Base-by-base conservation (phyloP, 306 rosid species). In the Inga oerstediana region DNA sequence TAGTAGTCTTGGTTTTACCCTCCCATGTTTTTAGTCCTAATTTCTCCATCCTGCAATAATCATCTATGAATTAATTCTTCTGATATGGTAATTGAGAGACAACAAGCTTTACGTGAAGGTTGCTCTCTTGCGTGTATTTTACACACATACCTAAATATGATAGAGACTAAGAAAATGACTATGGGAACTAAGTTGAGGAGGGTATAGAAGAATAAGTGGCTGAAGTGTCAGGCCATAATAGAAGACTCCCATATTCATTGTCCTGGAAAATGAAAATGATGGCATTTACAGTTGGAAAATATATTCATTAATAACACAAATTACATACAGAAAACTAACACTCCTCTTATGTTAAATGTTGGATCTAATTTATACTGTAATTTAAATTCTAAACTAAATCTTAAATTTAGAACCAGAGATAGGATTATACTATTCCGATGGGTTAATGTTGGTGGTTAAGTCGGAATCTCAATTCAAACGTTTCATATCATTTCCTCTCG, bases 171-270 rank as follows among this genome's bases (percentile, higher is more conserved):
- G 78, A 91, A 94, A 30, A 97, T 92, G 78, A 48, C 85, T 6
- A 90, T 86, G 3, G 94, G 97, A 65, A 92, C 51, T 15, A 94
- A 65, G 86, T 89, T 94, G 74, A 94, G 94, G 74, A 91, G 88
- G 59, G 76, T 94, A 92, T 34, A 24, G 81, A 56, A 20, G 95
- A 81, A 78, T 94, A 92, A 7, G 97, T 85, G 35, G 97, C 94
- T 3, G 94, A 49, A 20, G 95, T 94, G 82, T 91, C 93, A 94
- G 85, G 11, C 98, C 98, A 82, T 84, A 89, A 65, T 90, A 92
- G 70, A 46, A 88, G 64, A 92, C 9, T 80, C 91, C 90, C 88
- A 85, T 73, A 20, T 93, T 88, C 24, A 89, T 89, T 81, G 91
- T 85, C 86, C 97, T 92, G 56, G 3, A 49, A 49, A 49, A 49